These are phyloP conservation scores for Anisodus acutangulus DNA, from an alignment of 257 asterid genomes.

Conservation along the genomic window DNA sequence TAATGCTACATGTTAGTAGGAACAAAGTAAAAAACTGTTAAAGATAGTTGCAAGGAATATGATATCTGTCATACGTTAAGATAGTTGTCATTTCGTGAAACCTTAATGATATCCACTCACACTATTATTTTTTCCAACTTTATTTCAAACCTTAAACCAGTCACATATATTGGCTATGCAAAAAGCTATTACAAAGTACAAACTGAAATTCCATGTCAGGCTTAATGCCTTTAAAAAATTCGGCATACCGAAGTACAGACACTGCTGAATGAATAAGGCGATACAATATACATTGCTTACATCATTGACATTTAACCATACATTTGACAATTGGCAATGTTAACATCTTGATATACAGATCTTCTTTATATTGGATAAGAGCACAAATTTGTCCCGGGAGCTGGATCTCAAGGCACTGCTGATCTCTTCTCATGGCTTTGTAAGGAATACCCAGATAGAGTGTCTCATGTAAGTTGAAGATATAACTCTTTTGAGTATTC, in stretches of 20 bases:
- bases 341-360: slow-evolving; percentile 5
- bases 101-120: no score
- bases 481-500: slow-evolving; percentile 11
- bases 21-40: background rate
- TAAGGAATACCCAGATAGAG: background rate
- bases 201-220: slow-evolving; percentile 19
- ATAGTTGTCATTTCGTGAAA: background rate
- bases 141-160: slow-evolving; percentile 21
- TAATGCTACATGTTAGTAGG: background rate
- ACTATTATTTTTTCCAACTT: background rate
- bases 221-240: background rate
- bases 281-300: slow-evolving; percentile 23
- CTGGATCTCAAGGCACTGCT: slow-evolving; percentile 13
- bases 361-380: slow-evolving; percentile 19
- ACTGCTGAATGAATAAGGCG: background rate
- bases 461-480: background rate
- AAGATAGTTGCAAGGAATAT: background rate
- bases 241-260: background rate
- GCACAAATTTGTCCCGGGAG: background rate
- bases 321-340: background rate
- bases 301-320: slow-evolving; percentile 4
- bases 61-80: background rate
- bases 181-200: slow-evolving; percentile 17
- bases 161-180: background rate
- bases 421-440: background rate